Evolutionary conservation across 2,329 filamentous ascomycete species (phyloP).

Genomic region (Fusarium siculi): DNA sequence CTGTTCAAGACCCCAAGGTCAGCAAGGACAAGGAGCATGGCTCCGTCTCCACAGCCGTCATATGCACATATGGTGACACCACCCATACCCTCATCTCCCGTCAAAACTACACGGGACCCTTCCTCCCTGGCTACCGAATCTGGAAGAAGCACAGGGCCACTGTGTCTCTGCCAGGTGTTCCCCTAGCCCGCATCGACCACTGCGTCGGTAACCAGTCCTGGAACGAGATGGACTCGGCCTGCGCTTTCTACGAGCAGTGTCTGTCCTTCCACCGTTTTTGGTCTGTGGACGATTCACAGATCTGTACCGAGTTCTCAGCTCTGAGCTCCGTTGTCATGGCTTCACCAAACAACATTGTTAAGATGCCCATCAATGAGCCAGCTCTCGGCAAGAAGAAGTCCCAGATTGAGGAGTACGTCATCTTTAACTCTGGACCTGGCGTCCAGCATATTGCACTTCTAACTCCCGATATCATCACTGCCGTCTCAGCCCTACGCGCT

Average conservation of each 20-base stretch:
- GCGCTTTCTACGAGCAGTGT: slow-evolving; percentile 83
- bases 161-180: slow-evolving; percentile 68
- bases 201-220: slow-evolving; percentile 98
- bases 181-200: slow-evolving; percentile 85
- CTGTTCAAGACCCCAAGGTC: slow-evolving; percentile 69
- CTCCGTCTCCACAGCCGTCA: slow-evolving; percentile 77
- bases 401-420: slow-evolving; percentile 93
- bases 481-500: slow-evolving; percentile 82
- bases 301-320: slow-evolving; percentile 92
- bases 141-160: slow-evolving; percentile 55
- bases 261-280: slow-evolving; percentile 97
- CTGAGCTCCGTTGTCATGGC: slow-evolving; percentile 92
- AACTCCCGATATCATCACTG: slow-evolving; percentile 80
- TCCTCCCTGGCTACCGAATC: slow-evolving; percentile 83
- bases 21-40: slow-evolving; percentile 70
- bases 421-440: slow-evolving; percentile 89
- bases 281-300: slow-evolving; percentile 93
- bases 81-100: slow-evolving; percentile 91
- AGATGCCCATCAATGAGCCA: slow-evolving; percentile 99
- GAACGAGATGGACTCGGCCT: slow-evolving; percentile 81
- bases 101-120: slow-evolving; percentile 74
- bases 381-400: slow-evolving; percentile 89
- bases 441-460: slow-evolving; percentile 94
- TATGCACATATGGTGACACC: slow-evolving; percentile 93
- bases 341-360: slow-evolving; percentile 84